Percentiles rank a stretch among this genome's conserved stretches.
Evolutionary conservation across 805 yeast species (phyloP).

Genomic region (Alloascoidea hylecoeti): DNA sequence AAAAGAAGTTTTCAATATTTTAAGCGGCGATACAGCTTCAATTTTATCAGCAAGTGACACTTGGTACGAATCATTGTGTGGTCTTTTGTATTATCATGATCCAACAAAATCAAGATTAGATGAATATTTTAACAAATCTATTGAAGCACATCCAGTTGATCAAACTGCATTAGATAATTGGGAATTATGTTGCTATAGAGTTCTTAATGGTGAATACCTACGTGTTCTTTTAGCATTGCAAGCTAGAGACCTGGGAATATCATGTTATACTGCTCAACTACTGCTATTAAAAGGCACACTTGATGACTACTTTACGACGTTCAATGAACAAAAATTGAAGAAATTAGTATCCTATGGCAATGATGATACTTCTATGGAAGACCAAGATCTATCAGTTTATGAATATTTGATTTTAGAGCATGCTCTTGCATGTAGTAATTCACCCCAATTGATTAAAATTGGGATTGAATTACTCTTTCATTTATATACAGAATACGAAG

Average conservation of each 20-base stretch:
- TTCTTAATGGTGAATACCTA: conserved; percentile 13
- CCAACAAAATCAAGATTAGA: conserved; percentile 12
- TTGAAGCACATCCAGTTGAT: conserved; percentile 12
- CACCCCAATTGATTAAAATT: neutral
- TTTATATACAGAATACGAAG: conserved; percentile 1
- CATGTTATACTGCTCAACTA: conserved; percentile 15
- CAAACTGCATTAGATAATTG: conserved; percentile 8
- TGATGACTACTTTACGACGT: conserved; percentile 11
- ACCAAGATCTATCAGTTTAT: conserved; percentile 5
- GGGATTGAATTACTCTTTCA: neutral
- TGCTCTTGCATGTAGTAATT: neutral
- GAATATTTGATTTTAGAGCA: neutral
- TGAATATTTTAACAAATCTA: conserved; percentile 13
- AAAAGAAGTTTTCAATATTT: conserved; percentile 10
- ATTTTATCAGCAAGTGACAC: conserved; percentile 10
- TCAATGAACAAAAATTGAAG: conserved; percentile 7
- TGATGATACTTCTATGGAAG: conserved; percentile 4
- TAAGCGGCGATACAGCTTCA: conserved; percentile 15
- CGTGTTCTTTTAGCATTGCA: conserved; percentile 11
- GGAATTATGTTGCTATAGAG: conserved; percentile 16
- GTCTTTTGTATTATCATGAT: conserved; percentile 15
- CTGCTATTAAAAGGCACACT: conserved; percentile 14
- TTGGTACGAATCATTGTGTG: conserved; percentile 18
- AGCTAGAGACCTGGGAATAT: conserved; percentile 13
- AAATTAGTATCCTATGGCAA: neutral